phyloP scores from a whole-genome alignment of 768 basidiomycete genomes.

The Galerina sulciceps region DNA sequence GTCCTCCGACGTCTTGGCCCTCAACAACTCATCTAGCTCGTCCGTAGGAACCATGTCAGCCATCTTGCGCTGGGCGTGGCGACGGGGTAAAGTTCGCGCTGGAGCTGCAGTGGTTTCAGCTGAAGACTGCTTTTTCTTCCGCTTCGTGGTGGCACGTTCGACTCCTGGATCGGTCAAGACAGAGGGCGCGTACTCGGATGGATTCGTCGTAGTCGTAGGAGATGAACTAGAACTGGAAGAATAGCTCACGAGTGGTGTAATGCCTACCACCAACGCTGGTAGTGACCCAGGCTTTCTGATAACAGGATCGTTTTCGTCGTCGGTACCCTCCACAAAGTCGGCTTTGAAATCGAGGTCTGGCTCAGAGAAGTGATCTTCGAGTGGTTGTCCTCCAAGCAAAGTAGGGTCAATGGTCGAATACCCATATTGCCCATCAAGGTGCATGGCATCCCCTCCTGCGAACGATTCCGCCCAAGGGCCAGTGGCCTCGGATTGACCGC shows the following conservation, averaged over 20 bases:
- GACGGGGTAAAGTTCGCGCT: background rate
- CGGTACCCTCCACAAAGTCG: too few species aligned
- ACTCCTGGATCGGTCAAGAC: background rate
- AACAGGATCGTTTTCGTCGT: too few species aligned
- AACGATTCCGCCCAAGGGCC: background rate
- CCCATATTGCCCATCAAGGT: background rate
- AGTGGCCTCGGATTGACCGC: background rate
- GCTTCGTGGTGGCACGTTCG: background rate
- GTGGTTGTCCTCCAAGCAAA: conserved; percentile 6
- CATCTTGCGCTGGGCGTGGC: background rate
- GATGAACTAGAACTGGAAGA: background rate
- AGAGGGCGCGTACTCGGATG: background rate
- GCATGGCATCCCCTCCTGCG: background rate
- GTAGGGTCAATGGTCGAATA: conserved; percentile 15
- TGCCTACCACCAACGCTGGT: too few species aligned
- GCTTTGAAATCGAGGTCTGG: background rate
- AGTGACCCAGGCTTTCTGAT: too few species aligned
- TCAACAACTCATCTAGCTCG: background rate
- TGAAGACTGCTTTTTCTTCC: background rate
- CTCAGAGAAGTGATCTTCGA: background rate
- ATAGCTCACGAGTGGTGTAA: background rate
- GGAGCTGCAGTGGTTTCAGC: background rate
- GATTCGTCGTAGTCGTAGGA: background rate
- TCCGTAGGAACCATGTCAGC: conserved; percentile 1
- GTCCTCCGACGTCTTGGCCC: background rate